Evolutionary conservation across 345 rosid genomes (phyloP).

Genomic region (Cardamine occulta): DNA sequence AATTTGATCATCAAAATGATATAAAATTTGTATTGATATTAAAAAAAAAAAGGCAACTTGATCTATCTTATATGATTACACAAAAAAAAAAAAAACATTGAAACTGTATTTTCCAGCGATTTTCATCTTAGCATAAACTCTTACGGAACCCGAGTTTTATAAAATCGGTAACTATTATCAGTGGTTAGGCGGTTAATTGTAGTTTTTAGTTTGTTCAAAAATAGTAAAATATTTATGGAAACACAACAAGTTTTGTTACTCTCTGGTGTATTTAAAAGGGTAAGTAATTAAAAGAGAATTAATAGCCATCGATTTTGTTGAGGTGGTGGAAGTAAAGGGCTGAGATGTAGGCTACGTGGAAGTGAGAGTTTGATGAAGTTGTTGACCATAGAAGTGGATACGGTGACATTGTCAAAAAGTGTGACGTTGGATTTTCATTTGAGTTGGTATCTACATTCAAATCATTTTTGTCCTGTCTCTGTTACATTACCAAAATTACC

Average conservation of each 20-base stretch:
- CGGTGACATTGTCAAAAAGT: conserved; percentile 48
- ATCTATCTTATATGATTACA: background rate
- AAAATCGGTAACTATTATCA: background rate
- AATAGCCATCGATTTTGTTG: conserved; percentile 14
- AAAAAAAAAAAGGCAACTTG: conserved; percentile 28
- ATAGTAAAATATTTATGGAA: background rate
- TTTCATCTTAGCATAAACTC: background rate
- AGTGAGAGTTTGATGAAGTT: conserved; percentile 38
- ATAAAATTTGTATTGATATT: background rate
- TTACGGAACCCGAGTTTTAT: background rate
- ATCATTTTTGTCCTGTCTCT: background rate
- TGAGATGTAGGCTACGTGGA: conserved; percentile 18
- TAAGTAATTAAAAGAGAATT: background rate
- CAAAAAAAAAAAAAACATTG: background rate
- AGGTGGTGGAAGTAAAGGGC: conserved; percentile 12
- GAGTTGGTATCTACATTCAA: conserved; percentile 19
- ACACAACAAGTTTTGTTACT: conserved; percentile 7
- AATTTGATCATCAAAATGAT: conserved; percentile 24
- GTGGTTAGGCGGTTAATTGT: background rate
- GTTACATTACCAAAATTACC: background rate
- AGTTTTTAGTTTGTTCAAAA: background rate
- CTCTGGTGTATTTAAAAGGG: conserved; percentile 10
- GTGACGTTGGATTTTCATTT: conserved; percentile 41
- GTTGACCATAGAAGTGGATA: conserved; percentile 48
- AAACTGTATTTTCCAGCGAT: conserved; percentile 4